These are phyloP conservation scores for Cadophora luteo-olivacea DNA, from an alignment of 2,329 filamentous ascomycete genomes.

Conservation along the genomic window DNA sequence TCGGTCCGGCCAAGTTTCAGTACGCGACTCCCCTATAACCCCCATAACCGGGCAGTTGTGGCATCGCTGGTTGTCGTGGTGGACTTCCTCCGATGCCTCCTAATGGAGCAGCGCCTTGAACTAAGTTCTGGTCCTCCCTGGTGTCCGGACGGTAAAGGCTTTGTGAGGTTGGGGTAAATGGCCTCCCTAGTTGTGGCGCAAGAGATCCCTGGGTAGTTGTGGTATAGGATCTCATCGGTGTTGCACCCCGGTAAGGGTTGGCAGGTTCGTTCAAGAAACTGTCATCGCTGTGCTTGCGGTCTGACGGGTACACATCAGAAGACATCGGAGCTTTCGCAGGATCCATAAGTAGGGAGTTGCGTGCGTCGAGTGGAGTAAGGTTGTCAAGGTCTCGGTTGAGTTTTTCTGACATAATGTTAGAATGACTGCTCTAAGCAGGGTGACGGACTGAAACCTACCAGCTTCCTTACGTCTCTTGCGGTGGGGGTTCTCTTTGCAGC, in stretches of 20 bases:
- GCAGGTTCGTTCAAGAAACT: slow-evolving; percentile 42
- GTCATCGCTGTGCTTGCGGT: slow-evolving; percentile 35
- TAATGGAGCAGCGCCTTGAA: slow-evolving; percentile 37
- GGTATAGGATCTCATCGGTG: slow-evolving; percentile 35
- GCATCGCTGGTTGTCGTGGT: slow-evolving; percentile 34
- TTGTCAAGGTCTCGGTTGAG: slow-evolving; percentile 77
- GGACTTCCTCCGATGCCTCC: slow-evolving; percentile 33
- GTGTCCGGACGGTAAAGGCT: slow-evolving; percentile 28
- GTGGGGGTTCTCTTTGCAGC: slow-evolving; percentile 88
- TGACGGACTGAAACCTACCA: slow-evolving; percentile 64
- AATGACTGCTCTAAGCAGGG: slow-evolving; percentile 25
- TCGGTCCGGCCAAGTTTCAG: slow-evolving; percentile 26
- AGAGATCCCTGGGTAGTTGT: slow-evolving; percentile 19
- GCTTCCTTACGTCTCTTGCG: slow-evolving; percentile 86
- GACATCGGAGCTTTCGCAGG: slow-evolving; percentile 33
- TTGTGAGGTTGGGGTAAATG: slow-evolving; percentile 20
- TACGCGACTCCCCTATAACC: slow-evolving; percentile 40
- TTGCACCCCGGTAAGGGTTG: slow-evolving; percentile 39
- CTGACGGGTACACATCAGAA: slow-evolving; percentile 31
- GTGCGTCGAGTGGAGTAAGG: slow-evolving; percentile 85
- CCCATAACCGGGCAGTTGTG: slow-evolving; percentile 31
- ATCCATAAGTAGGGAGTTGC: slow-evolving; percentile 75
- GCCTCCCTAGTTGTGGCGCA: slow-evolving; percentile 24
- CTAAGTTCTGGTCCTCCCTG: slow-evolving; percentile 35
- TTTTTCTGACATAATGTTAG: slow-evolving; percentile 64